These are phyloP conservation scores for Sanghuangporus weigelae DNA, from an alignment of 1,284 basidiomycete genomes.

Conservation along the genomic window DNA sequence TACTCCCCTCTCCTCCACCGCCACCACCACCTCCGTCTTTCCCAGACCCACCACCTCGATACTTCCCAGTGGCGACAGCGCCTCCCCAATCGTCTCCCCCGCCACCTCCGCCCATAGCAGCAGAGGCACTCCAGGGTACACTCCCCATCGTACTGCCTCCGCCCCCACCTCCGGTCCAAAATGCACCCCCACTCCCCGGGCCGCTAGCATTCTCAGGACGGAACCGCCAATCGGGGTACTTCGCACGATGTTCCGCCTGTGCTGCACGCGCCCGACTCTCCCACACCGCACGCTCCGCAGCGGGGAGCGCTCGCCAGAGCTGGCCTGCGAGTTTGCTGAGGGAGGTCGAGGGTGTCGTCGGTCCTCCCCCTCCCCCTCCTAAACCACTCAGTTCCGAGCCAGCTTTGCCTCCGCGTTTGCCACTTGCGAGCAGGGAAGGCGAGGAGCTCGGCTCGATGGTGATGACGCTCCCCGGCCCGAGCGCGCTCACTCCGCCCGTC, in stretches of 20 bases:
- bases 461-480: neutral
- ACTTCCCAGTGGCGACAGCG: slow-evolving; percentile 30
- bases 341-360: slow-evolving; percentile 55
- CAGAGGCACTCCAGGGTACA: neutral
- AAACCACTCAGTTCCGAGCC: neutral
- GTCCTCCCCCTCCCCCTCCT: slow-evolving; percentile 36
- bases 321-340: slow-evolving; percentile 57
- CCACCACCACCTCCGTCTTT: neutral
- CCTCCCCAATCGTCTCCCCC: slow-evolving; percentile 29
- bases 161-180: slow-evolving; percentile 20
- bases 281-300: slow-evolving; percentile 62
- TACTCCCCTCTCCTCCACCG: slow-evolving; percentile 39
- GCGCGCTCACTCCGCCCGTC: slow-evolving; percentile 2
- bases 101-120: slow-evolving; percentile 34
- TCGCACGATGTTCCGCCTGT: slow-evolving; percentile 69
- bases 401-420: neutral
- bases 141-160: slow-evolving; percentile 32
- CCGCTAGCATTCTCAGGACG: slow-evolving; percentile 50
- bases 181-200: slow-evolving; percentile 7
- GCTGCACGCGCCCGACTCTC: slow-evolving; percentile 70
- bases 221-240: slow-evolving; percentile 76
- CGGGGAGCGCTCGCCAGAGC: slow-evolving; percentile 58
- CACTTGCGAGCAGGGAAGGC: neutral
- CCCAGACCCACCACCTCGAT: slow-evolving; percentile 50
- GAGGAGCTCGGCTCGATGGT: neutral